Evolutionary conservation across 441 rosid genomes (phyloP), one percentile per base, ranked within the genome.

Genomic region (Erodium texanum): DNA sequence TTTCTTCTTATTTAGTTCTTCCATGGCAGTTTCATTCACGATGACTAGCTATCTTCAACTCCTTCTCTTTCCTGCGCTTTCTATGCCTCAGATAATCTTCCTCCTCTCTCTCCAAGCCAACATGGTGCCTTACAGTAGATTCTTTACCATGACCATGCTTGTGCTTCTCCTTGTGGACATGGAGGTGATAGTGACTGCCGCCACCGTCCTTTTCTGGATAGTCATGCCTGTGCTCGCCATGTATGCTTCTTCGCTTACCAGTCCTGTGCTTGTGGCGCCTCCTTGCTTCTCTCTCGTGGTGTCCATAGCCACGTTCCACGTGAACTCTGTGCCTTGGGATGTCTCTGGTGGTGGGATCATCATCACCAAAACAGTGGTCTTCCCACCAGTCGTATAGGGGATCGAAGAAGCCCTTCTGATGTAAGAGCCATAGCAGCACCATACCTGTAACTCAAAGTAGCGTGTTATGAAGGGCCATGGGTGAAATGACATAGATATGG

Each of bases 381-480:
- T 90, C 94, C 83, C 88, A 89, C 94, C 96, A 90, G 72, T 89
- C 91, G 77, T 84, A 85, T 68, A 88, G 72, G 71, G 89, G 89
- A 77, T 94, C 96, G 45, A 92, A 90, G 63, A 87, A 74, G 71
- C 98, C 97, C 71, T 94, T 89, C 68, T 88, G 96, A 77, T 89
- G 97, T 73, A 94, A 82, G 69, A 94, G 90, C 97, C 98, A 89
- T 9, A 82, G 74, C 19, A 89, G 76, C 58, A 94, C 97, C 27
- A 86, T 75, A 77, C 86, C 96, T 89, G 88, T 68, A 45, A 45
- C 52, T 45, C 52, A 45, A 45, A 45, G 52, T 8, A 45, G 16
- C 52, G 3, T 32, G 36, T 32, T 32, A 32, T n/a, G n/a, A n/a
- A n/a, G n/a, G n/a, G n/a, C n/a, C n/a, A n/a, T n/a, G n/a, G n/a